phyloP scores from a whole-genome alignment of 441 rosid species.

The Mallotus japonicus region DNA sequence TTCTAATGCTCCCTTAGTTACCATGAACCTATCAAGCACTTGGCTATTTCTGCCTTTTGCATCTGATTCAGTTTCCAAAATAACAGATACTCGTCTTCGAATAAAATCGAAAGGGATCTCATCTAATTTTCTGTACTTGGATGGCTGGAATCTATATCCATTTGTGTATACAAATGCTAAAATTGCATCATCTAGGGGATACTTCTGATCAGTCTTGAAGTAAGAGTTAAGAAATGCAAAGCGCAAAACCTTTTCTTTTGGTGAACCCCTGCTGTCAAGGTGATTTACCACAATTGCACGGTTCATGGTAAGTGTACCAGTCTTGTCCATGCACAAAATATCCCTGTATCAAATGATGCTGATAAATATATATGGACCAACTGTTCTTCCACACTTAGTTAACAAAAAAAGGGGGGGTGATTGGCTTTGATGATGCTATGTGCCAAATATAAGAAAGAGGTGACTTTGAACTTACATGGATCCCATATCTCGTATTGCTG shows the following conservation, averaged over 20 bases:
- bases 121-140: conserved; percentile 54
- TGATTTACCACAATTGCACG: conserved; percentile 55
- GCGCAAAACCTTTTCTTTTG: conserved; percentile 50
- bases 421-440: neutral
- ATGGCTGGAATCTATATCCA: conserved; percentile 62
- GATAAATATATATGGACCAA: too few species aligned
- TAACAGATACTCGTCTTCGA: conserved; percentile 55
- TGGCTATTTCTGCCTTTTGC: conserved; percentile 26
- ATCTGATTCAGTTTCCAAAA: conserved; percentile 43
- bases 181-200: conserved; percentile 77
- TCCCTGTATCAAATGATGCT: conserved; percentile 39
- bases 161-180: conserved; percentile 66
- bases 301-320: conserved; percentile 76
- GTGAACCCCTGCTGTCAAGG: conserved; percentile 53
- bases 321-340: conserved; percentile 66
- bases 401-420: neutral
- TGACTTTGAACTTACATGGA: conserved; percentile 50
- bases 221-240: conserved; percentile 68
- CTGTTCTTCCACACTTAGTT: too few species aligned
- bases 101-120: conserved; percentile 74
- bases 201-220: conserved; percentile 76
- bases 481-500: conserved; percentile 70
- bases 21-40: conserved; percentile 33
- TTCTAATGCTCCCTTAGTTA: conserved; percentile 73
- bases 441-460: neutral